Conservation (phyloP, 2,329 filamentous ascomycete species). For the Fusarium denticulatum region DNA sequence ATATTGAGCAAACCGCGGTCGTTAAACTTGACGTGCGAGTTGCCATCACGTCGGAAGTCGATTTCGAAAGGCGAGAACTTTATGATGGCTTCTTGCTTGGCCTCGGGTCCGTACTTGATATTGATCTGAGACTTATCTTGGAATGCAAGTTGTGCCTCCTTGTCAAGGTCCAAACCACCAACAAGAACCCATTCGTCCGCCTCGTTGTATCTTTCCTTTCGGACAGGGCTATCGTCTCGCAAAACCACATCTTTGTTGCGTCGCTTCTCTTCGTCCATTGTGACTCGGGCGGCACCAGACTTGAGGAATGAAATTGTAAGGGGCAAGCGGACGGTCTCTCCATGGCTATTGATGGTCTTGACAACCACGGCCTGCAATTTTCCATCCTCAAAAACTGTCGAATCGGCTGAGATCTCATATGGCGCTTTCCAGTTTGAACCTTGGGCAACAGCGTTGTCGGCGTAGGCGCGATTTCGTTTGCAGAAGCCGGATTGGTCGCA, state of each 20-base stretch:
- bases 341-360: constrained; percentile 73
- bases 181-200: constrained; percentile 87
- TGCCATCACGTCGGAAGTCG: constrained; percentile 85
- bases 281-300: constrained; percentile 87
- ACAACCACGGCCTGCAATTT: constrained; percentile 82
- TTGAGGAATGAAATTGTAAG: constrained; percentile 89
- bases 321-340: constrained; percentile 80
- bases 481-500: constrained; percentile 97
- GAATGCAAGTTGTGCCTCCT: constrained; percentile 72
- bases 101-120: constrained; percentile 80
- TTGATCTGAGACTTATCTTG: constrained; percentile 75
- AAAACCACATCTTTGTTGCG: constrained; percentile 89
- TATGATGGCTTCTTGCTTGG: constrained; percentile 84
- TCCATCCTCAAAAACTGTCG: constrained; percentile 80
- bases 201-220: constrained; percentile 96
- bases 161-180: constrained; percentile 79
- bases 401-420: constrained; percentile 78
- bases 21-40: constrained; percentile 87
- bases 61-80: constrained; percentile 84
- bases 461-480: constrained; percentile 90
- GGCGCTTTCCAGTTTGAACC: constrained; percentile 80
- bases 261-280: constrained; percentile 90
- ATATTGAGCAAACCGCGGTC: constrained; percentile 89
- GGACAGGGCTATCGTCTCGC: constrained; percentile 81
- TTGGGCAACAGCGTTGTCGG: constrained; percentile 75